Conservation (phyloP, 306 rosid genomes). For the Arachis hypogaea region DNA sequence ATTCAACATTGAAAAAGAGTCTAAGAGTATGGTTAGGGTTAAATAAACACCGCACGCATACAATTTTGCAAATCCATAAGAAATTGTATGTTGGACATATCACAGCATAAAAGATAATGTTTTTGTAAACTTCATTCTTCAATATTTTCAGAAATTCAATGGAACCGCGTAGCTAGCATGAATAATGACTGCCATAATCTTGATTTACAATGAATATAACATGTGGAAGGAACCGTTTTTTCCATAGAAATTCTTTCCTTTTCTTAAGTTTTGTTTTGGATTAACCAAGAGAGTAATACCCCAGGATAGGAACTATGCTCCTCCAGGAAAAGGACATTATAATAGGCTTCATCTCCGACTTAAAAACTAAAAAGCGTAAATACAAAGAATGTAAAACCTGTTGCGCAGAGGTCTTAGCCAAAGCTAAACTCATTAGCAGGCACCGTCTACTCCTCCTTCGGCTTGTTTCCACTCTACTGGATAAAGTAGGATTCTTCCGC, state of each 20-base stretch:
- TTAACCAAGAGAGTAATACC: constrained; percentile 22
- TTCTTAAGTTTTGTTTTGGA: constrained; percentile 21
- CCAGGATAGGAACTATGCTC: constrained; percentile 26
- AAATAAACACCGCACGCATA: constrained; percentile 8
- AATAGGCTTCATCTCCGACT: neutral
- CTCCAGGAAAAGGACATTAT: constrained; percentile 35
- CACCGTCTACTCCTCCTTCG: constrained; percentile 97
- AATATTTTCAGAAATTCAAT: constrained; percentile 23
- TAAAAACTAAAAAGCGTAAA: constrained; percentile 8
- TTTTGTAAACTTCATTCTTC: constrained; percentile 22
- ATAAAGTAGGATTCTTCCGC: constrained; percentile 81
- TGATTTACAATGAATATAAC: constrained; percentile 14
- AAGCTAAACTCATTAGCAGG: constrained; percentile 91
- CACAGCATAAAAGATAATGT: constrained; percentile 13
- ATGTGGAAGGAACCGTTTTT: neutral
- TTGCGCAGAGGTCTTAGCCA: constrained; percentile 87
- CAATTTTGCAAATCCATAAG: constrained; percentile 35
- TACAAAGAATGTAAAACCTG: constrained; percentile 56
- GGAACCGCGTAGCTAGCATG: constrained; percentile 20
- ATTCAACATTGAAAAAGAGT: neutral
- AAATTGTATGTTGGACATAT: constrained; percentile 1
- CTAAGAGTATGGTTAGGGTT: constrained; percentile 19
- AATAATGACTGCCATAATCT: constrained; percentile 11
- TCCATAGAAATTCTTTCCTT: constrained; percentile 12
- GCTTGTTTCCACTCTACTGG: constrained; percentile 91